Evolutionary conservation across 2,329 filamentous ascomycete genomes (phyloP), one percentile per base, ranked within the genome.

Genomic region (Cytospora chrysosperma): DNA sequence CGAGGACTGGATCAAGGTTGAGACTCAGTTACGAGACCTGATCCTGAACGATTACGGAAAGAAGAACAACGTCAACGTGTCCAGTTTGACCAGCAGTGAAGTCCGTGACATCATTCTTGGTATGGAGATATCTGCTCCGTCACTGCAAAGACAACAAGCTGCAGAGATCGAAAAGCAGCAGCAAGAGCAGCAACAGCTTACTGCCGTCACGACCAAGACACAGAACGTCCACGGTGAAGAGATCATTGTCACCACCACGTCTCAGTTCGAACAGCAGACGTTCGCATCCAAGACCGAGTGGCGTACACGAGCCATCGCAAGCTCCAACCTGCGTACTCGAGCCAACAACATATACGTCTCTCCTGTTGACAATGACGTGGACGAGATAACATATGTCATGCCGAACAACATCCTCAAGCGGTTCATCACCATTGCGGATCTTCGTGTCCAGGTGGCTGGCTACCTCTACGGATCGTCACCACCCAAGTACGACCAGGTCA

Each of bases 31-130:
- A 50, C 89, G 95, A 75, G 95, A 99, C 81, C 81, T 99, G 68
- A 99, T 99, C 71, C 75, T 99, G 69, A 97, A 98, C 70, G 95
- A 99, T 75, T 99, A 99, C 74, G 95, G 95, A 74, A 99, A 98
- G 86, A 99, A 99, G 85, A 99, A 99, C 82, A 99, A 98, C 70
- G 95, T 99, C 81, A 99, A 99, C 71, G 94, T 95, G 15, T 96
- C 96, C 19, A 97, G 93, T 75, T 83, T 99, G 77, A 99, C 95
- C 1, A 97, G 88, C 74, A 97, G 91, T 71, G 95, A 99, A 85
- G 95, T 99, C 57, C 89, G 95, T 71, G 95, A 99, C 73, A 98
- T 99, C 72, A 99, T 99, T 71, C 79, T 99, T 67, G 95, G 95
- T 84, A 99, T 99, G 96, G 96, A 99, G 75, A 99, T 99, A 64